Base-by-base conservation (phyloP, 192 early-diverging fungal species). In the Diversispora eburnea region DNA sequence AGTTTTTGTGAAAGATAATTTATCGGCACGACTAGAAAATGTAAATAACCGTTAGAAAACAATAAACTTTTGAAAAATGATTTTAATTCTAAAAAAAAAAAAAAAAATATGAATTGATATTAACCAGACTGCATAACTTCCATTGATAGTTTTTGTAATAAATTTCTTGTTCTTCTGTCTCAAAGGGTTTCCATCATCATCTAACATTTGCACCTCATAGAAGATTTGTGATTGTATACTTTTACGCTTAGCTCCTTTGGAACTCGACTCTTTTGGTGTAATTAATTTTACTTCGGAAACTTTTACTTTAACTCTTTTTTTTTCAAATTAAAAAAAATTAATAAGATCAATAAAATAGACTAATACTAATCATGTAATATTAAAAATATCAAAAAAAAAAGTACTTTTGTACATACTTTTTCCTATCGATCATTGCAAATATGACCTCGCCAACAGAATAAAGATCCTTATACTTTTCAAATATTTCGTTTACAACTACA, bases 1-100 rank as follows among this genome's bases (percentile, higher is more conserved):
- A 55, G 84, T 83, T 69, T 94, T 94, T 49, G 89, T 88, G 71
- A 91, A 85, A 2, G 84, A 77, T n/a, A 84, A 66, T 20, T 90
- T 80, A 60, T 90, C 84, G 48, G 91, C 86, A 41, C 85, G 88
- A 25, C 59, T 10, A 66, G 9, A 4, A 62, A 42, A 39, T 33
- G 25, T 33, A 33, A 33, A 52, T 91, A 86, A 43, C 85, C 88
- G 22, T 64, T 8, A 65, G 9, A 4, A 62, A 62, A 45, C 42
- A 12, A 58, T 25, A 58, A 39, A 62, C 13, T 62, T 62, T 42
- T 39, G 15, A 8, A 25, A 62, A 41, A 41, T 41, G 22, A 59
- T 0, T 22, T 0, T 41, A 39, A 62, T 62, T 3, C 8, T 33
- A 51, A 13, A 8, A n/a, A n/a, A n/a, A n/a, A n/a, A n/a, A n/a